These are phyloP conservation scores for Rhizopus stolonifer DNA, from an alignment of 371 early-diverging fungal genomes.

Conservation along the genomic window DNA sequence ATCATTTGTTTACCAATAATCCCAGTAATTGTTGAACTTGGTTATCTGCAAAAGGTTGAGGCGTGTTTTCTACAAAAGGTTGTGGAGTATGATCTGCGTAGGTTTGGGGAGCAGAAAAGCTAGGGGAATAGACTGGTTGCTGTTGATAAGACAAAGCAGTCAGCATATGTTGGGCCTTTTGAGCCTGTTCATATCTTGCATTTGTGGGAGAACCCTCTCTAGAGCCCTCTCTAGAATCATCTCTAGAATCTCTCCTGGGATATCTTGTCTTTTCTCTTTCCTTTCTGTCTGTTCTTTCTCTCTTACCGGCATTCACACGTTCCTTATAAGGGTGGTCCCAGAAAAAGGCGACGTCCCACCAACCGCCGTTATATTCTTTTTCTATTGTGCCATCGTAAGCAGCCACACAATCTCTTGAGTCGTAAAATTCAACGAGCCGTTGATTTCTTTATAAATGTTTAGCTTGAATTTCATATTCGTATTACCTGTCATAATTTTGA, in stretches of 20 bases:
- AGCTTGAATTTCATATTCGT: neutral
- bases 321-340: conserved; percentile 57
- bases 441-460: conserved; percentile 26
- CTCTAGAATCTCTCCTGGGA: neutral
- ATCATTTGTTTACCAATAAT: too few species aligned
- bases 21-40: conserved; percentile 28
- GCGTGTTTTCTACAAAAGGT: too few species aligned
- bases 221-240: too few species aligned
- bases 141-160: conserved; percentile 15
- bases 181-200: conserved; percentile 31
- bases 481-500: conserved; percentile 18
- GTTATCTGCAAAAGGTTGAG: neutral
- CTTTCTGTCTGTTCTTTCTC: conserved; percentile 15
- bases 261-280: neutral
- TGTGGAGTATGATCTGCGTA: neutral
- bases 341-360: conserved; percentile 47
- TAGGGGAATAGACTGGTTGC: too few species aligned
- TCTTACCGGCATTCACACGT: conserved; percentile 12
- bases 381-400: conserved; percentile 44
- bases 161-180: conserved; percentile 31
- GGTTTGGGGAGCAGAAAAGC: too few species aligned
- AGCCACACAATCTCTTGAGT: conserved; percentile 49
- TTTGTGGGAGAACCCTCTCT: neutral
- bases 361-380: conserved; percentile 39
- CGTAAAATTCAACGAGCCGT: conserved; percentile 56